Percentiles rank a stretch among this genome's conserved stretches.
Conservation (phyloP, 108 stramenopile species). For the Hondaea fermentalgiana region DNA sequence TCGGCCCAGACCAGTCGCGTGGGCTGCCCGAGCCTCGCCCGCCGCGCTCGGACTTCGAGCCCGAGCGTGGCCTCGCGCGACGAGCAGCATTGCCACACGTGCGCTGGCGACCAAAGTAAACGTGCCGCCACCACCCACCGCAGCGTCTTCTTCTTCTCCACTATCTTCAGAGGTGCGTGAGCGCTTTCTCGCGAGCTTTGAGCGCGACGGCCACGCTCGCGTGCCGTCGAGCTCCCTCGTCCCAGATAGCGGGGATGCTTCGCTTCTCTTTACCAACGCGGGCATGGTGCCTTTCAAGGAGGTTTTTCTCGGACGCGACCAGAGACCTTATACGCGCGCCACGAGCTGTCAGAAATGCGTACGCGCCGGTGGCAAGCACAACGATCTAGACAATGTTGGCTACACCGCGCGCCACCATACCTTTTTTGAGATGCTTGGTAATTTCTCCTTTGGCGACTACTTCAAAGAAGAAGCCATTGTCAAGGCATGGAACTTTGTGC, state of each 20-base stretch:
- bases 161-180: background rate
- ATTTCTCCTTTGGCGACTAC: slow-evolving; percentile 97
- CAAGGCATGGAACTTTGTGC: slow-evolving; percentile 90
- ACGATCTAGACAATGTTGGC: slow-evolving; percentile 98
- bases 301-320: slow-evolving; percentile 76
- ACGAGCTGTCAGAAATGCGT: slow-evolving; percentile 96
- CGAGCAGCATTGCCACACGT: background rate
- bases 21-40: background rate
- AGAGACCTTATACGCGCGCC: slow-evolving; percentile 73
- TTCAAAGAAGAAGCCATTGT: slow-evolving; percentile 95
- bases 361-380: slow-evolving; percentile 99
- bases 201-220: slow-evolving; percentile 64
- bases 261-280: slow-evolving; percentile 95
- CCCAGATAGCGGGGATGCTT: slow-evolving; percentile 89
- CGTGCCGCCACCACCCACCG: background rate
- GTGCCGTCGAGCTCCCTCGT: slow-evolving; percentile 85
- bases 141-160: background rate
- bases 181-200: background rate
- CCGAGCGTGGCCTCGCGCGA: background rate
- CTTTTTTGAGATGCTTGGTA: slow-evolving; percentile 99
- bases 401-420: slow-evolving; percentile 99
- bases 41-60: background rate
- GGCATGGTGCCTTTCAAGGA: slow-evolving; percentile 99
- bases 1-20: too few relatives aligned
- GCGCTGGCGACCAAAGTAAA: background rate